Conservation (phyloP, 169 alveolate genomes). For the Cyclospora cayetanensis region DNA sequence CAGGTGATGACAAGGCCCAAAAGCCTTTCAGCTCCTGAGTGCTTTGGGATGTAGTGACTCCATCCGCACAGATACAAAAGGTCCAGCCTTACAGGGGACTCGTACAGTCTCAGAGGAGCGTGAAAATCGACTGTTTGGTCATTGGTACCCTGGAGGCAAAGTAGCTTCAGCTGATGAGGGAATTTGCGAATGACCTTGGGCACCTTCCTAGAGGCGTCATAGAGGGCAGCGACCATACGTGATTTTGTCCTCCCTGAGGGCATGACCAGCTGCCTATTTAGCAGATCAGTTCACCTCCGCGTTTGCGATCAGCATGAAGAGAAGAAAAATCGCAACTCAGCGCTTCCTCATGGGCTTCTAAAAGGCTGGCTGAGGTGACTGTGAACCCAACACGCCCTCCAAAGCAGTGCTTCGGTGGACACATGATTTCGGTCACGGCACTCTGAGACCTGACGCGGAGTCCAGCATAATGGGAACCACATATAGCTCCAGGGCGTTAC, state of each 20-base stretch:
- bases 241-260: conserved; percentile 57
- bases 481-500: neutral
- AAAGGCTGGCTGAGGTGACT: neutral
- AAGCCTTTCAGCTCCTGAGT: conserved; percentile 41
- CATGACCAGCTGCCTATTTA: too few relatives aligned
- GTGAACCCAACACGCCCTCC: neutral
- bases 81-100: conserved; percentile 50
- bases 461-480: neutral
- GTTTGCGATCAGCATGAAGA: too few relatives aligned
- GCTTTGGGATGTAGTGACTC: conserved; percentile 63
- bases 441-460: neutral
- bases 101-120: conserved; percentile 26
- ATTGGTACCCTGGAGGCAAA: conserved; percentile 58
- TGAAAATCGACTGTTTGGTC: conserved; percentile 60
- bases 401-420: neutral
- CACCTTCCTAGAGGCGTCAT: neutral
- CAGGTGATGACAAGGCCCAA: conserved; percentile 58
- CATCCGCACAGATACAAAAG: conserved; percentile 58
- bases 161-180: conserved; percentile 40
- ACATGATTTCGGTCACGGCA: neutral
- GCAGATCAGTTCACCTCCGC: too few relatives aligned
- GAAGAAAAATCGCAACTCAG: too few relatives aligned
- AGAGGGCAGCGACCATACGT: conserved; percentile 58
- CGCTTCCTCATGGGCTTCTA: neutral
- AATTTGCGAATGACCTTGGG: neutral